Conservation (phyloP, 306 rosid genomes). For the Lupinus albus region DNA sequence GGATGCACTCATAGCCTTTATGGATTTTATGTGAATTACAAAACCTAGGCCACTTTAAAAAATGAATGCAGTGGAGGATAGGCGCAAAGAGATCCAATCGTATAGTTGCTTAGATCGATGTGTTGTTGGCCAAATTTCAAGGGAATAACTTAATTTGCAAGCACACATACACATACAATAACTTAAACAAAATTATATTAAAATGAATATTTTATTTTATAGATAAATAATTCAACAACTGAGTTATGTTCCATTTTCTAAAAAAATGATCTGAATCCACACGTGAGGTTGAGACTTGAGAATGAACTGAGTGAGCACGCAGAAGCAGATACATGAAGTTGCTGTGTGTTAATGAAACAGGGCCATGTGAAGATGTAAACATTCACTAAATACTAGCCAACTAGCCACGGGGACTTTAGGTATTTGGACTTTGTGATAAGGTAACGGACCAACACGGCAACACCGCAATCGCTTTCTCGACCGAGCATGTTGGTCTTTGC, state of each 20-base stretch:
- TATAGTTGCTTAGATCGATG: not conserved
- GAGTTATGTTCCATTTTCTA: no score
- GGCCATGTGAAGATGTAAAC: constrained; percentile 52
- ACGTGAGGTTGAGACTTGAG: constrained; percentile 30
- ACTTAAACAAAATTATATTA: no score
- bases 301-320: no score
- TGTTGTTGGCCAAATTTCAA: constrained; percentile 27
- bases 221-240: no score
- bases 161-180: constrained; percentile 39
- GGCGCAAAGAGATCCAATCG: not conserved
- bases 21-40: not conserved
- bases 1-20: not conserved
- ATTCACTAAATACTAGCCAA: not conserved
- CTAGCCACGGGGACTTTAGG: constrained; percentile 22
- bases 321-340: not conserved
- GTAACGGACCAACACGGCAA: constrained; percentile 23
- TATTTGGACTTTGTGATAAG: constrained; percentile 33
- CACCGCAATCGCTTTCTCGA: constrained; percentile 48
- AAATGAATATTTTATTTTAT: no score
- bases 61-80: constrained; percentile 33
- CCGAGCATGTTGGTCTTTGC: constrained; percentile 60
- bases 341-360: constrained; percentile 40
- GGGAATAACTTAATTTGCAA: not conserved
- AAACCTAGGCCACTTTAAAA: constrained; percentile 31
- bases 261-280: not conserved